phyloP scores from a whole-genome alignment of 345 rosid genomes.

The Citrus reticulata region DNA sequence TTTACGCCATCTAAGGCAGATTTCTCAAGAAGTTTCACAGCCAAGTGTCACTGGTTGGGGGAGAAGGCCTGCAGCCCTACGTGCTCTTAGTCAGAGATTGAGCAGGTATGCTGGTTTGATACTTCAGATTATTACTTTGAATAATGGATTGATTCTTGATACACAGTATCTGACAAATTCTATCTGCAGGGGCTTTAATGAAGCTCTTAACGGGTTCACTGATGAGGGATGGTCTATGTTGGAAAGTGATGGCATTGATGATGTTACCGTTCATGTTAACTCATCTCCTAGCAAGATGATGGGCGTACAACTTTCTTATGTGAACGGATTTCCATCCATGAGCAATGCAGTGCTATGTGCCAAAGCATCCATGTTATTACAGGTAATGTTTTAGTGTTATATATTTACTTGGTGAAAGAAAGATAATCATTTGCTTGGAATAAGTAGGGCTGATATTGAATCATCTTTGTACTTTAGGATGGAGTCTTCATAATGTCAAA shows the following conservation, averaged over 20 bases:
- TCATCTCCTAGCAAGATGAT: slow-evolving; percentile 83
- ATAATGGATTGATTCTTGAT: background rate
- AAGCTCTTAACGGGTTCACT: slow-evolving; percentile 88
- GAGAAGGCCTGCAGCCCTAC: slow-evolving; percentile 89
- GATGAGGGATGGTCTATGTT: slow-evolving; percentile 95
- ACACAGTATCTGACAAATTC: slow-evolving; percentile 5
- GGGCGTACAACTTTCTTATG: slow-evolving; percentile 64
- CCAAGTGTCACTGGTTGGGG: slow-evolving; percentile 85
- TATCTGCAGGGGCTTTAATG: slow-evolving; percentile 82
- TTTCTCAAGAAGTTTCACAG: slow-evolving; percentile 91
- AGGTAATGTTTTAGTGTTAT: slow-evolving; percentile 34
- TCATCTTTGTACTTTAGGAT: background rate
- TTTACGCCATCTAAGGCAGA: slow-evolving; percentile 85
- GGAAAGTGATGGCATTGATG: slow-evolving; percentile 93
- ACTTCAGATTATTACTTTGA: background rate
- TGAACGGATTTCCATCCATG: slow-evolving; percentile 70
- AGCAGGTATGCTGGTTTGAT: slow-evolving; percentile 50
- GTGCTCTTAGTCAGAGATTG: slow-evolving; percentile 84
- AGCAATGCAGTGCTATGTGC: slow-evolving; percentile 79
- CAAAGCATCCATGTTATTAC: slow-evolving; percentile 95
- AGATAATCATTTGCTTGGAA: background rate
- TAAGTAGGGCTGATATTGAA: background rate
- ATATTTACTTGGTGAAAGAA: background rate
- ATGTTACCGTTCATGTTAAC: slow-evolving; percentile 87
- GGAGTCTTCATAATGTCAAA: background rate